Evolutionary conservation across 306 rosid species (phyloP).

Genomic region (Ammopiptanthus mongolicus): DNA sequence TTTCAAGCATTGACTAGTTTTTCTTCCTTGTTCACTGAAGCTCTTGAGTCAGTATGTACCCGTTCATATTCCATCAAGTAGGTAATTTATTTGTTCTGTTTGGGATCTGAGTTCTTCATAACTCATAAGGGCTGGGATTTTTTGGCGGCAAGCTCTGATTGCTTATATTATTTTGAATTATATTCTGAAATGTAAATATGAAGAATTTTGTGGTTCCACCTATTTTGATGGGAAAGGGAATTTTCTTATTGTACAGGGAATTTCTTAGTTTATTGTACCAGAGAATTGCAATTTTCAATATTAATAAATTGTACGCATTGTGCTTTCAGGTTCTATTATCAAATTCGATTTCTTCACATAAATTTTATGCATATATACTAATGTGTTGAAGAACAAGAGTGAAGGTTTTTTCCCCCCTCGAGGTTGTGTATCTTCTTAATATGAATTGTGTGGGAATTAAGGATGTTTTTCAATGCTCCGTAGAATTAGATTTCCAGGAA

Average conservation of each 20-base stretch:
- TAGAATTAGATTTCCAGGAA: background rate
- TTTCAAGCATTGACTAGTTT: slow-evolving; percentile 92
- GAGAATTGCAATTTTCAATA: slow-evolving; percentile 37
- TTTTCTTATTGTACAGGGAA: slow-evolving; percentile 62
- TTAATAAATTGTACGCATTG: slow-evolving; percentile 50
- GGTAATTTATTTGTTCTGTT: slow-evolving; percentile 25
- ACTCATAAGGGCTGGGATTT: slow-evolving; percentile 42
- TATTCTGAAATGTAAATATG: slow-evolving; percentile 59
- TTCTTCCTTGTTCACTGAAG: slow-evolving; percentile 78
- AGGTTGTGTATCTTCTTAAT: background rate
- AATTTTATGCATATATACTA: background rate
- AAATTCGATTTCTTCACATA: background rate
- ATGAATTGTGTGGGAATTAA: background rate
- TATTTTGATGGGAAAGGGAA: slow-evolving; percentile 38
- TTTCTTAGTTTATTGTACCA: slow-evolving; percentile 58
- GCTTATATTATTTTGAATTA: slow-evolving; percentile 34
- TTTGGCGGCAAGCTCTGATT: slow-evolving; percentile 38
- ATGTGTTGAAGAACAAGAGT: background rate
- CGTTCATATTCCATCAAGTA: slow-evolving; percentile 78
- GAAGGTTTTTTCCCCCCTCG: background rate
- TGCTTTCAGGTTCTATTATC: slow-evolving; percentile 7
- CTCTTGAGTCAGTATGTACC: slow-evolving; percentile 70
- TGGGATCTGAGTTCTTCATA: slow-evolving; percentile 33
- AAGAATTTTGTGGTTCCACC: slow-evolving; percentile 62
- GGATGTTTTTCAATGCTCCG: background rate